A percentile compares a stretch with the other conserved stretches of the same genome.
Evolutionary conservation across 768 basidiomycete species (phyloP).

Genomic region (Russula virescens): DNA sequence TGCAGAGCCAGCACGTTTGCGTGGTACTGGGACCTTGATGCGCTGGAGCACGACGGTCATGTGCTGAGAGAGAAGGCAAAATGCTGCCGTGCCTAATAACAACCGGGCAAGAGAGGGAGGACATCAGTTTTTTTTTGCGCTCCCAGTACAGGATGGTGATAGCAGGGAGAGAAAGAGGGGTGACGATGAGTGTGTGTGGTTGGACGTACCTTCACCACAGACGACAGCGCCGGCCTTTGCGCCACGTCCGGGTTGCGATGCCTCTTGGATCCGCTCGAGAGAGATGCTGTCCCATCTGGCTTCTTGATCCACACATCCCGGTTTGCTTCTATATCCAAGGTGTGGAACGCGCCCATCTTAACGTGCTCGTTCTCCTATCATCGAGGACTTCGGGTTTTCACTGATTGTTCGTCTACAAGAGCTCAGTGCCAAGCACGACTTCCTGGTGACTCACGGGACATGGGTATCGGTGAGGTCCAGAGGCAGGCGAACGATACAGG

Average conservation of each 20-base stretch:
- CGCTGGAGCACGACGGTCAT: slow-evolving; percentile 93
- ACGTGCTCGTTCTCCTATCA: slow-evolving; percentile 89
- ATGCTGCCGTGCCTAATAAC: slow-evolving; percentile 66
- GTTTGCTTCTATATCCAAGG: slow-evolving; percentile 88
- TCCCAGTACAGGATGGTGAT: neutral
- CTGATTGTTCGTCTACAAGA: too few species aligned
- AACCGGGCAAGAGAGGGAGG: neutral
- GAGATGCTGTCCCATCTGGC: slow-evolving; percentile 94
- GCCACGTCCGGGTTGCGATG: slow-evolving; percentile 88
- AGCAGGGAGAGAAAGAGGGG: neutral
- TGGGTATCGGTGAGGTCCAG: too few species aligned
- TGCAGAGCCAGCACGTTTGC: slow-evolving; percentile 78
- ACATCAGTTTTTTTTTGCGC: neutral
- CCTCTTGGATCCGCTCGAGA: slow-evolving; percentile 72
- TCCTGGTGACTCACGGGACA: too few species aligned
- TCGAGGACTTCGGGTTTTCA: too few species aligned
- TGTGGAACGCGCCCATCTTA: slow-evolving; percentile 89
- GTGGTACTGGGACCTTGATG: slow-evolving; percentile 81
- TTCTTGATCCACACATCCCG: slow-evolving; percentile 90
- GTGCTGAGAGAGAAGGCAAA: slow-evolving; percentile 93
- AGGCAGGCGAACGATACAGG: too few species aligned
- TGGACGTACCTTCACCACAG: slow-evolving; percentile 74
- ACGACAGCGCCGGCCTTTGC: slow-evolving; percentile 96
- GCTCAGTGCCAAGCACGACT: too few species aligned
- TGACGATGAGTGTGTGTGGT: too few species aligned